Evolutionary conservation across 2,329 filamentous ascomycete species (phyloP).

Genomic region (Trichoderma gracile): DNA sequence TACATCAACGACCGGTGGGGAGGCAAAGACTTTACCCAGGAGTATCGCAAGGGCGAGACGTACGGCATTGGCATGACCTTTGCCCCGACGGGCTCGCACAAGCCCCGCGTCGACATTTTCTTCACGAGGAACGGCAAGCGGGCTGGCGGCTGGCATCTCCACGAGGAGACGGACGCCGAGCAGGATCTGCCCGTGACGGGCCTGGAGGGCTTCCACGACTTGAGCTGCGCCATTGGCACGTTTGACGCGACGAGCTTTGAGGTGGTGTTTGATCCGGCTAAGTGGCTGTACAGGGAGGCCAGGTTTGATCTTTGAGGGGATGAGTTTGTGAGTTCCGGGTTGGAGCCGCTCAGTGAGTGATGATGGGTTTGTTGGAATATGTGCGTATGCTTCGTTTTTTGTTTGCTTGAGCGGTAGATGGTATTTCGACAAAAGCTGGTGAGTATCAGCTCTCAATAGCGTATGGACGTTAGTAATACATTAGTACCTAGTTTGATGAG

Average conservation of each 20-base stretch:
- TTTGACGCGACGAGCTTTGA: slow-evolving; percentile 70
- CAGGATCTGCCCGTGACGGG: slow-evolving; percentile 64
- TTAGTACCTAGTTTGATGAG: too few relatives aligned
- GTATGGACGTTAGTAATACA: neutral
- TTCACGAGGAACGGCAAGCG: slow-evolving; percentile 67
- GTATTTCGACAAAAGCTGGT: too few relatives aligned
- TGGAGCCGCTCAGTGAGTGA: neutral
- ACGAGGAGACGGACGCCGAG: slow-evolving; percentile 69
- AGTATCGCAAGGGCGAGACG: slow-evolving; percentile 65
- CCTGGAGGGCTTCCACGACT: slow-evolving; percentile 69
- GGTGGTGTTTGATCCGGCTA: slow-evolving; percentile 59
- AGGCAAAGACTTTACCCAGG: slow-evolving; percentile 65
- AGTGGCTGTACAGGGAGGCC: slow-evolving; percentile 55
- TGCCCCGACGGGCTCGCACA: slow-evolving; percentile 35
- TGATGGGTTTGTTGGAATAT: neutral
- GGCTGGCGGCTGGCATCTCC: slow-evolving; percentile 67
- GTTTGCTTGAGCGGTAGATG: too few relatives aligned
- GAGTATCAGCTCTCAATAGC: neutral
- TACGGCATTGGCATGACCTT: slow-evolving; percentile 73
- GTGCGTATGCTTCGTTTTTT: neutral
- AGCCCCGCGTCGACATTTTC: slow-evolving; percentile 51
- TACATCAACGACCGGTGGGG: slow-evolving; percentile 77
- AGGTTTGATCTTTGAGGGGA: slow-evolving; percentile 25
- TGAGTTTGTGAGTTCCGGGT: too few relatives aligned
- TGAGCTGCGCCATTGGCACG: slow-evolving; percentile 70